Evolutionary conservation across 23 red algal species (phyloP).

Genomic region (Gracilaria gracilis): DNA sequence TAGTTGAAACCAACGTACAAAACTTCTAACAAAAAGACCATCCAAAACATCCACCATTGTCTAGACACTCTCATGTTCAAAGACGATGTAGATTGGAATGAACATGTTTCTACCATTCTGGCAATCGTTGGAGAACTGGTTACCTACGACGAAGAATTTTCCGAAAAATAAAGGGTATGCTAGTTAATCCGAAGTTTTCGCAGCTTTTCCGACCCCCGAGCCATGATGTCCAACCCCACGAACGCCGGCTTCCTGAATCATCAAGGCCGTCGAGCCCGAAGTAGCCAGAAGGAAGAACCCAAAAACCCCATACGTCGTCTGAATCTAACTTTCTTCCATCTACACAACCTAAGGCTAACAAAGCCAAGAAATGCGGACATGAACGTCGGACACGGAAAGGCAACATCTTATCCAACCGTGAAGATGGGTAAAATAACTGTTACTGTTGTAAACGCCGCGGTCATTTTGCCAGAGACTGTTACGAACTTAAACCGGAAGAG

Average conservation of each 20-base stretch:
- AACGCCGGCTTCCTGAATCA: background rate
- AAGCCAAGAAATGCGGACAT: too few species aligned
- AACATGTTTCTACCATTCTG: slow-evolving; percentile 7
- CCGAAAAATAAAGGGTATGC: slow-evolving; percentile 11
- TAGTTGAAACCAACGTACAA: slow-evolving; percentile 20
- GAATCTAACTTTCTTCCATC: background rate
- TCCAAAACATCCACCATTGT: background rate
- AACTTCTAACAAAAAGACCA: background rate
- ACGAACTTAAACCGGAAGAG: too few species aligned
- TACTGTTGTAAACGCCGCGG: background rate
- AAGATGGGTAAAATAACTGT: background rate
- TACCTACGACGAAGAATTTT: too few species aligned
- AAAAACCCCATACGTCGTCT: background rate
- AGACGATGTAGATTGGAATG: slow-evolving; percentile 6
- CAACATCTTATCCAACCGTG: too few species aligned
- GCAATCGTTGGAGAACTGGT: background rate
- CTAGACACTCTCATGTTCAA: slow-evolving; percentile 38
- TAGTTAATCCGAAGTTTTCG: slow-evolving; percentile 24
- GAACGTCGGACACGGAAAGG: too few species aligned
- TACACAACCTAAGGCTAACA: background rate
- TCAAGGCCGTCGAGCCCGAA: slow-evolving; percentile 16
- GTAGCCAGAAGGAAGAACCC: slow-evolving; percentile 4
- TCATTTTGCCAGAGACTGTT: background rate
- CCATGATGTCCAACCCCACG: background rate
- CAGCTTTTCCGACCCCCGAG: background rate